Conservation (phyloP, 2,329 filamentous ascomycete species). For the Ceratocystis cacaofunesta region DNA sequence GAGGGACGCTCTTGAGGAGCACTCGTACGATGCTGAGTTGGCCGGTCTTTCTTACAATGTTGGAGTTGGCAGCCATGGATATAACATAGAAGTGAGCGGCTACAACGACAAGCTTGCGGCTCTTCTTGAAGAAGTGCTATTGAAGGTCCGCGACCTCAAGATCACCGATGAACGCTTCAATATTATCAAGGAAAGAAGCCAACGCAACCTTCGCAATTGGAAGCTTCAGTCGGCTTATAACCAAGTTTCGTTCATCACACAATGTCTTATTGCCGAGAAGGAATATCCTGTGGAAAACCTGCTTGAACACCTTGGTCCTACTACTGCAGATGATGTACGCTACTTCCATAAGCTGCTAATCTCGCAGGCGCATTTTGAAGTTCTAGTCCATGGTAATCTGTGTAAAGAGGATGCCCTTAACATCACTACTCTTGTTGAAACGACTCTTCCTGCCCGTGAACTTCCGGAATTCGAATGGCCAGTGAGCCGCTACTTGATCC, state of each 20-base stretch:
- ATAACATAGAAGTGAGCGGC: slow-evolving; percentile 67
- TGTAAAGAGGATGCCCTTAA: slow-evolving; percentile 86
- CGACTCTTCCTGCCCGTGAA: slow-evolving; percentile 55
- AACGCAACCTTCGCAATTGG: slow-evolving; percentile 68
- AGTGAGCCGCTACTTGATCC: slow-evolving; percentile 58
- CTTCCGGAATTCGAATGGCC: slow-evolving; percentile 69
- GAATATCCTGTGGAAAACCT: slow-evolving; percentile 69
- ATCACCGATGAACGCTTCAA: slow-evolving; percentile 78
- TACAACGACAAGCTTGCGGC: slow-evolving; percentile 96
- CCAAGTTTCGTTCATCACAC: slow-evolving; percentile 70
- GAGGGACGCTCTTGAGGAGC: slow-evolving; percentile 76
- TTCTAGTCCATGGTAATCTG: slow-evolving; percentile 79
- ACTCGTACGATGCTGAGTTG: slow-evolving; percentile 89
- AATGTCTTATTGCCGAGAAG: slow-evolving; percentile 63
- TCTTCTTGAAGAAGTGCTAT: slow-evolving; percentile 73
- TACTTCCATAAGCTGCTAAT: slow-evolving; percentile 69
- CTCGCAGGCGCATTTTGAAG: slow-evolving; percentile 72
- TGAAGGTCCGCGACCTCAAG: slow-evolving; percentile 69
- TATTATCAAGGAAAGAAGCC: slow-evolving; percentile 75
- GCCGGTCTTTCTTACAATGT: slow-evolving; percentile 76
- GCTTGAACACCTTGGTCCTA: slow-evolving; percentile 56
- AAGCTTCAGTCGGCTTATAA: slow-evolving; percentile 79
- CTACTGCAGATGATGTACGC: slow-evolving; percentile 61
- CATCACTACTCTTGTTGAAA: slow-evolving; percentile 69
- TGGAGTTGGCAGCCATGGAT: slow-evolving; percentile 52